Percentiles rank a stretch among this genome's conserved stretches.
These are phyloP conservation scores for Chloris gayana DNA, from an alignment of 176 grass and related monocot species.

Conservation along the genomic window DNA sequence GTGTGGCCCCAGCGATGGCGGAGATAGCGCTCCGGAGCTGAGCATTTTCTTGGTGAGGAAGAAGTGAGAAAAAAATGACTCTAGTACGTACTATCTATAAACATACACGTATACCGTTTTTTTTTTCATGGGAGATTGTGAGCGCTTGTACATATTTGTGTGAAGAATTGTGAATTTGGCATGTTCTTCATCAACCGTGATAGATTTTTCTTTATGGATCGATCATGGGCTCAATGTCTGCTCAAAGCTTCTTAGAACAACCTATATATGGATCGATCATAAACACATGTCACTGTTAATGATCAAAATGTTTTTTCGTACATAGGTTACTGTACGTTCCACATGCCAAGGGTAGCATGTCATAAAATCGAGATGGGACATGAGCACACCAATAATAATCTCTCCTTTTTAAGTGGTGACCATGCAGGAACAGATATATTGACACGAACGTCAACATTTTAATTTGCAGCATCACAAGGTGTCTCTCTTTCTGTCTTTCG, in stretches of 20 bases:
- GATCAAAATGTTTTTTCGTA: no score
- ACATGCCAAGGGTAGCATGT: neutral
- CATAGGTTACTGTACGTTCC: neutral
- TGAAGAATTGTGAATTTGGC: neutral
- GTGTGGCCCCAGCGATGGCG: neutral
- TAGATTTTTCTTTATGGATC: neutral
- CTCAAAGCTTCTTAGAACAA: no score
- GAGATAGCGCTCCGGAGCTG: conserved; percentile 56
- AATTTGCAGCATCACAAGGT: neutral
- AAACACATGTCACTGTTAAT: no score
- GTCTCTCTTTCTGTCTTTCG: neutral
- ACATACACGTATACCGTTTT: neutral
- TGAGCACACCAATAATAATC: neutral
- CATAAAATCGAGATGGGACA: conserved; percentile 32
- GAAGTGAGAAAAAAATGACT: conserved; percentile 49
- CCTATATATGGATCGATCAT: no score
- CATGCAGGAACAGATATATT: neutral
- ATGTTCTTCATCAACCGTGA: neutral
- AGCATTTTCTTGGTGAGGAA: conserved; percentile 87
- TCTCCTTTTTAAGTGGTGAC: neutral
- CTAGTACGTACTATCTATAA: neutral
- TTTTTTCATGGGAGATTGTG: neutral
- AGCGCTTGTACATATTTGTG: neutral
- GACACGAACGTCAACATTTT: conserved; percentile 4
- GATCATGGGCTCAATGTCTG: neutral